phyloP scores from a whole-genome alignment of 2,329 filamentous ascomycete species.

The Acarospora socialis region DNA sequence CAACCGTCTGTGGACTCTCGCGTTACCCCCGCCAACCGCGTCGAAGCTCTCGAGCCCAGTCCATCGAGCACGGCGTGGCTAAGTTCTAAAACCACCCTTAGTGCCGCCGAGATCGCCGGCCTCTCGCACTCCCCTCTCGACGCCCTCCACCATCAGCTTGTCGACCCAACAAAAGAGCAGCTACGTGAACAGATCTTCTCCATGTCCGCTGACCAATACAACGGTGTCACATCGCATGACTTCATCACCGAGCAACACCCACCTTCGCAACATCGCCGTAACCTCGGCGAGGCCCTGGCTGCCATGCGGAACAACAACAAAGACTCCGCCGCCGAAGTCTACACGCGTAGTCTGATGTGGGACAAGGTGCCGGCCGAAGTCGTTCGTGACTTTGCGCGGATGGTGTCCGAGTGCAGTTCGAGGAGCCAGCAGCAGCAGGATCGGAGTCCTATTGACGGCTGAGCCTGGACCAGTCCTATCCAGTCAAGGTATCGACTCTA shows the following conservation, averaged over 20 bases:
- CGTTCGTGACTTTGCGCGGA: conserved; percentile 80
- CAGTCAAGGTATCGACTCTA: conserved; percentile 18
- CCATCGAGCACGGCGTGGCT: conserved; percentile 24
- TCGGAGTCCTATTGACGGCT: too few relatives aligned
- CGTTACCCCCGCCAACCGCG: conserved; percentile 17
- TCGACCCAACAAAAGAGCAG: conserved; percentile 68
- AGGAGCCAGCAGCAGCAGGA: conserved; percentile 10
- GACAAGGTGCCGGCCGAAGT: conserved; percentile 87
- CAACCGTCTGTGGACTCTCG: conserved; percentile 37
- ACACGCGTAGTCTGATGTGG: conserved; percentile 84
- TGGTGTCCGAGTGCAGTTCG: conserved; percentile 61
- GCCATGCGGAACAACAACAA: conserved; percentile 63
- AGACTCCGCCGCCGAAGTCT: conserved; percentile 65
- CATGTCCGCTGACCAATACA: conserved; percentile 76
- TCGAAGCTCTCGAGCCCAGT: conserved; percentile 38
- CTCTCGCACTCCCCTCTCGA: conserved; percentile 35
- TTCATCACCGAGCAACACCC: conserved; percentile 48
- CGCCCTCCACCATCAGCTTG: conserved; percentile 53
- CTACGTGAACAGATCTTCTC: conserved; percentile 79
- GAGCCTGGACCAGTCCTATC: too few relatives aligned
- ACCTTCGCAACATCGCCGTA: conserved; percentile 52
- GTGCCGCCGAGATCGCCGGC: conserved; percentile 24
- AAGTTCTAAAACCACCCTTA: conserved; percentile 22
- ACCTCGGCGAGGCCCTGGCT: conserved; percentile 66
- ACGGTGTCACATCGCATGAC: conserved; percentile 62